phyloP scores from a whole-genome alignment of 352 stramenopile species.

The Phytophthora europaea region DNA sequence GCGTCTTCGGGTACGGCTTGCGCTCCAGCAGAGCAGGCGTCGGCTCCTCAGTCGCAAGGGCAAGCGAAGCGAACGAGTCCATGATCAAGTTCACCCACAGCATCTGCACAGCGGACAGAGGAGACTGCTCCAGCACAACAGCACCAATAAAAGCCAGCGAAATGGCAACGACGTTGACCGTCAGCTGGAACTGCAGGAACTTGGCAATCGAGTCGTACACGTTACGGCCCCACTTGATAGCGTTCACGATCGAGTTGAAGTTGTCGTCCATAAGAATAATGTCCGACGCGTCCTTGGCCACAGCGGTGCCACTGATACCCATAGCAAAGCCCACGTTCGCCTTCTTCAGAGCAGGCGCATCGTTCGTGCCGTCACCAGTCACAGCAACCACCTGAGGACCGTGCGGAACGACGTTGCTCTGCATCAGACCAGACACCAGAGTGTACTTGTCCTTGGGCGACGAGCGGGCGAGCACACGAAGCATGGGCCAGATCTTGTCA shows the following conservation, averaged over 20 bases:
- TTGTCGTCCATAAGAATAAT: conserved; percentile 98
- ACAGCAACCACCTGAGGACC: conserved; percentile 94
- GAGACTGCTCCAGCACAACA: conserved; percentile 65
- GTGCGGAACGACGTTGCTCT: conserved; percentile 61
- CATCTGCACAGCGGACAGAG: conserved; percentile 96
- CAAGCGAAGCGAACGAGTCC: conserved; percentile 96
- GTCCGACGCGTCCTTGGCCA: conserved; percentile 96
- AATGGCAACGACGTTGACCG: conserved; percentile 94
- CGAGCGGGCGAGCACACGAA: conserved; percentile 70
- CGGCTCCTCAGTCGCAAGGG: conserved; percentile 95
- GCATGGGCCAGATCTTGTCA: conserved; percentile 77
- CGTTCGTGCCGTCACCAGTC: conserved; percentile 97
- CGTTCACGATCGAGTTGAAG: conserved; percentile 96
- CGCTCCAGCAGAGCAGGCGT: conserved; percentile 88
- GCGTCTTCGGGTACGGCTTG: conserved; percentile 91
- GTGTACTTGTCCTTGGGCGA: conserved; percentile 79
- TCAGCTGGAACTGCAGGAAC: conserved; percentile 97
- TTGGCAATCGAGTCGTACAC: conserved; percentile 97
- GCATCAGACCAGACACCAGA: conserved; percentile 69
- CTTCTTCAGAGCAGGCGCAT: conserved; percentile 95
- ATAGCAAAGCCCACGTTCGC: conserved; percentile 96
- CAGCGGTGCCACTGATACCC: conserved; percentile 92
- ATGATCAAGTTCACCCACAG: conserved; percentile 99
- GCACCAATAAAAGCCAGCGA: conserved; percentile 92
- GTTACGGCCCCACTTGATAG: conserved; percentile 94